phyloP scores from a whole-genome alignment of 345 rosid genomes.

The Sonneratia alba region DNA sequence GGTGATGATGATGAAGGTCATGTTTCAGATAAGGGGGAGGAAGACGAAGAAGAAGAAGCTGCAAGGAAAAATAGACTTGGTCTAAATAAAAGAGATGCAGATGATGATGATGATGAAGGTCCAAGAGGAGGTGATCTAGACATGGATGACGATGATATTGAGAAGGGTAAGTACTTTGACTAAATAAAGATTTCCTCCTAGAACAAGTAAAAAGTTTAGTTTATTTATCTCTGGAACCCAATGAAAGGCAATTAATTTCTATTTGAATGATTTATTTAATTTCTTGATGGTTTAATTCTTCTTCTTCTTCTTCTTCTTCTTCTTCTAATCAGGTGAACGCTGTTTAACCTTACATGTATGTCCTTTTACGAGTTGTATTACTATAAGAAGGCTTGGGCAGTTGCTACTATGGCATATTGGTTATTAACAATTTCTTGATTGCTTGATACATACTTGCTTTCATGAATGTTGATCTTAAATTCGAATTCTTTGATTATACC shows the following conservation, averaged over 20 bases:
- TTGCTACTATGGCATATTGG: neutral
- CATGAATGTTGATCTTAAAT: neutral
- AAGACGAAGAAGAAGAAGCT: constrained; percentile 88
- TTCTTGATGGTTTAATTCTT: neutral
- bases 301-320: neutral
- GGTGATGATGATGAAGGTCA: constrained; percentile 86
- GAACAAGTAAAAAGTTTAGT: neutral
- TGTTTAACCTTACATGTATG: neutral
- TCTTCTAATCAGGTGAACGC: neutral
- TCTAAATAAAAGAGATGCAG: constrained; percentile 54
- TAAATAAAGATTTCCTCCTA: neutral
- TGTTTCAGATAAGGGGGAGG: constrained; percentile 78
- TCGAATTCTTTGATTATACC: neutral
- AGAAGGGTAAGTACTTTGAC: constrained; percentile 54
- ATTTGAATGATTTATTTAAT: neutral
- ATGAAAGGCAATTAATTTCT: neutral
- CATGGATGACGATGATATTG: constrained; percentile 88
- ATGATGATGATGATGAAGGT: constrained; percentile 94
- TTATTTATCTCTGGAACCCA: neutral
- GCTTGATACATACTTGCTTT: neutral
- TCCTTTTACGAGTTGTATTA: neutral
- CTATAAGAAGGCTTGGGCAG: neutral
- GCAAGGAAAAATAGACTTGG: constrained; percentile 85
- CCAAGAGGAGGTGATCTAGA: constrained; percentile 88
- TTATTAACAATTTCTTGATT: neutral